phyloP scores from a whole-genome alignment of 345 rosid genomes.

The Litchi chinensis region DNA sequence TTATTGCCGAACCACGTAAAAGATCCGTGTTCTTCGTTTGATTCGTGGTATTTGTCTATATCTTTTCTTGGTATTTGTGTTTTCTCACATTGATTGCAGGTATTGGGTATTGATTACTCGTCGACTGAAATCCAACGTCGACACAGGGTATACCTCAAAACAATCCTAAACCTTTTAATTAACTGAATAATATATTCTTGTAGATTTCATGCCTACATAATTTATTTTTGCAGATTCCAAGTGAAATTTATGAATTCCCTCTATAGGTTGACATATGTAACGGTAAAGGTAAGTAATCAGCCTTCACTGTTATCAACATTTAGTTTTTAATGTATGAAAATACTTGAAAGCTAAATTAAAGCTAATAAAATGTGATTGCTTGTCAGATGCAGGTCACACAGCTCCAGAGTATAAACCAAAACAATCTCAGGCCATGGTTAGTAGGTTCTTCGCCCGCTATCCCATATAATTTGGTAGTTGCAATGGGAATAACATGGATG shows the following conservation, averaged over 20 bases:
- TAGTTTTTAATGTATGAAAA: background rate
- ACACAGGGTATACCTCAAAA: constrained; percentile 33
- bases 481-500: background rate
- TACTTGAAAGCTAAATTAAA: background rate
- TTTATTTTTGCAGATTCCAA: constrained; percentile 29
- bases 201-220: background rate
- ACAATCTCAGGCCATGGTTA: constrained; percentile 33
- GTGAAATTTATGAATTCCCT: constrained; percentile 38
- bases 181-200: background rate
- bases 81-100: no score
- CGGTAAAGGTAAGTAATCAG: constrained; percentile 31
- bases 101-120: no score
- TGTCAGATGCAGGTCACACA: constrained; percentile 40
- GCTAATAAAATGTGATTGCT: background rate
- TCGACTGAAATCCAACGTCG: no score
- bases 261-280: constrained; percentile 38
- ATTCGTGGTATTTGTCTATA: no score
- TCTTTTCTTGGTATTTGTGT: no score
- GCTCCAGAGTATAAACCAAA: constrained; percentile 43
- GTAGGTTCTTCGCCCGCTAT: constrained; percentile 35
- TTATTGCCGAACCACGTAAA: no score
- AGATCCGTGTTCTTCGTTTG: no score
- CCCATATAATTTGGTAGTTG: constrained; percentile 24
- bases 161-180: background rate
- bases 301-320: background rate